These are phyloP conservation scores for Entrophospora sp. DNA, from an alignment of 192 early-diverging fungal species.

Conservation along the genomic window DNA sequence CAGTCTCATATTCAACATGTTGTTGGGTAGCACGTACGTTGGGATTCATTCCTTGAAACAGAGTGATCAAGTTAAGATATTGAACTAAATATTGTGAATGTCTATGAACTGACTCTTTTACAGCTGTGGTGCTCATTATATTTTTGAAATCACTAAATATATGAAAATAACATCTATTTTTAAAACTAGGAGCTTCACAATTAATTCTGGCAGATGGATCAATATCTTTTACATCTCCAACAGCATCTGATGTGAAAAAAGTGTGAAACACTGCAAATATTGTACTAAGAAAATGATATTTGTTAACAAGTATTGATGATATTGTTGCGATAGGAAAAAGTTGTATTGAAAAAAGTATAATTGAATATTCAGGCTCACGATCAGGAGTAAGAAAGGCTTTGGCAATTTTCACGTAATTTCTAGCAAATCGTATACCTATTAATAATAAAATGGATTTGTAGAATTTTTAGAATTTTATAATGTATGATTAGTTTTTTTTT, in stretches of 20 bases:
- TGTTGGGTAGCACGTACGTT: conserved; percentile 68
- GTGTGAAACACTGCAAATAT: conserved; percentile 70
- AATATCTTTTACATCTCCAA: conserved; percentile 18
- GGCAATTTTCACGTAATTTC: conserved; percentile 74
- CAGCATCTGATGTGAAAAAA: conserved; percentile 63
- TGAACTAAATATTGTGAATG: conserved; percentile 54
- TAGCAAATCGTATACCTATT: conserved; percentile 67
- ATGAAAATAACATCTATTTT: conserved; percentile 78
- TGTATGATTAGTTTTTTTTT: conserved; percentile 26
- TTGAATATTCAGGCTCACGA: conserved; percentile 85
- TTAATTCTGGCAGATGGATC: conserved; percentile 60
- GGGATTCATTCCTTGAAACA: conserved; percentile 94
- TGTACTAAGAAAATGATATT: conserved; percentile 70
- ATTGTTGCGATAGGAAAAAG: conserved; percentile 88
- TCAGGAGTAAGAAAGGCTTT: conserved; percentile 75
- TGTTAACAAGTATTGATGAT: conserved; percentile 67
- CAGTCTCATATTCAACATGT: conserved; percentile 91
- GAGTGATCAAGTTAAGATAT: conserved; percentile 70
- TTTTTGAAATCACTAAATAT: conserved; percentile 85
- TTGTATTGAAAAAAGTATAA: conserved; percentile 90
- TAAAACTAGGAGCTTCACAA: conserved; percentile 65
- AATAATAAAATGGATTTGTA: too few relatives aligned
- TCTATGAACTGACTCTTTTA: conserved; percentile 52
- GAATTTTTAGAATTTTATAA: not conserved
- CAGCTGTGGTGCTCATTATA: conserved; percentile 48